These are phyloP conservation scores for Suhomyces bribrorum DNA, from an alignment of 1,139 yeast genomes.

Conservation along the genomic window DNA sequence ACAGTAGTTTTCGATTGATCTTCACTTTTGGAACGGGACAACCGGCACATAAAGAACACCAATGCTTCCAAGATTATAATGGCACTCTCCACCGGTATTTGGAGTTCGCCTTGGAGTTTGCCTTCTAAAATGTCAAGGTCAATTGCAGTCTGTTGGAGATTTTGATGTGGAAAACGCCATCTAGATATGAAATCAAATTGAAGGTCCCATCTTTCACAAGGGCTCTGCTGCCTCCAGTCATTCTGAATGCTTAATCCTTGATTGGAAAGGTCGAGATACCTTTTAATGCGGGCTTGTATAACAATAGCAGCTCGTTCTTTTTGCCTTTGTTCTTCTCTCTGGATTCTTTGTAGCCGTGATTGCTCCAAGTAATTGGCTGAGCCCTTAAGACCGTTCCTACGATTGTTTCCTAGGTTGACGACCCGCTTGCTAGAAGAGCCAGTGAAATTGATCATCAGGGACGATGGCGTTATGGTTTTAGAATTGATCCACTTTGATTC, in stretches of 20 bases:
- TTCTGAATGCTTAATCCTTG: constrained; percentile 15
- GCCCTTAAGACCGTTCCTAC: constrained; percentile 22
- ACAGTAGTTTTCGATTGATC: neutral
- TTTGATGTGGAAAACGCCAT: constrained; percentile 15
- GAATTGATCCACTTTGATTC: too few relatives aligned
- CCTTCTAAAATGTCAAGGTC: constrained; percentile 4
- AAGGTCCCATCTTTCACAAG: constrained; percentile 14
- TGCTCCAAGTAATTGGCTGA: constrained; percentile 51
- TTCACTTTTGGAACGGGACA: neutral
- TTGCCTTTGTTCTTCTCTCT: constrained; percentile 57
- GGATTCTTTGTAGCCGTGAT: constrained; percentile 65
- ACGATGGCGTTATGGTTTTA: too few relatives aligned
- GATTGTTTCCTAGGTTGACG: constrained; percentile 72
- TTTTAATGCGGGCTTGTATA: constrained; percentile 51
- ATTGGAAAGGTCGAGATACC: constrained; percentile 31
- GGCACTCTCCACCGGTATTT: neutral
- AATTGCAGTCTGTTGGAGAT: constrained; percentile 1
- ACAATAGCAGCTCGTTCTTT: constrained; percentile 49
- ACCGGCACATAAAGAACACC: neutral
- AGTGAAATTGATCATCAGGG: constrained; percentile 65
- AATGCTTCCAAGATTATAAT: neutral
- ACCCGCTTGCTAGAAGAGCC: constrained; percentile 64
- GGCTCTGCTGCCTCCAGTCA: constrained; percentile 7
- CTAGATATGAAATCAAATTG: constrained; percentile 22
- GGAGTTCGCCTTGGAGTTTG: neutral